Conservation (phyloP, 2,329 filamentous ascomycete genomes). For the Colletotrichum sublineola region DNA sequence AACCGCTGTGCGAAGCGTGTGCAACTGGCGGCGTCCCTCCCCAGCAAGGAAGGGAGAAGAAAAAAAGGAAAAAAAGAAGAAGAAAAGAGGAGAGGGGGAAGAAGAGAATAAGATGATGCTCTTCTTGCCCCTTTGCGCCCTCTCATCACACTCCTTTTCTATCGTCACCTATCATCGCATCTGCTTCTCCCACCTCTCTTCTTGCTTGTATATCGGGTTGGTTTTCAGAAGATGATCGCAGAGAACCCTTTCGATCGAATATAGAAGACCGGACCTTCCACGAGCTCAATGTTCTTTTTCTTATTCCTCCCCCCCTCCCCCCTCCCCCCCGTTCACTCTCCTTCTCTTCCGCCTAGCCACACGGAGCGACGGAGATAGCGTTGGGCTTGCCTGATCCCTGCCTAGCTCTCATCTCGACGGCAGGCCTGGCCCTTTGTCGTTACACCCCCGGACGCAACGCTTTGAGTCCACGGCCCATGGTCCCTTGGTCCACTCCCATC, state of each 20-base stretch:
- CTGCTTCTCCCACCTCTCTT: background rate
- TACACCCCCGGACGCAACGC: slow-evolving; percentile 34
- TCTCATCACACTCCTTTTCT: background rate
- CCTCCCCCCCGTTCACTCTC: no score
- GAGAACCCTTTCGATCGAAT: slow-evolving; percentile 7
- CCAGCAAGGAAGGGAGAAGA: background rate
- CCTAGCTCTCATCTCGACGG: slow-evolving; percentile 3
- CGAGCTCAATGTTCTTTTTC: background rate
- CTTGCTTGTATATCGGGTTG: slow-evolving; percentile 3
- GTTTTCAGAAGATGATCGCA: background rate
- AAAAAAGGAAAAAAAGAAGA: background rate
- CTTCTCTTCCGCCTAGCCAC: background rate
- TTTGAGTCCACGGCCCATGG: slow-evolving; percentile 30
- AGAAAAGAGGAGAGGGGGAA: background rate
- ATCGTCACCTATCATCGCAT: background rate
- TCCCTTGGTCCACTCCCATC: slow-evolving; percentile 37
- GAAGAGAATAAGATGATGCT: slow-evolving; percentile 10
- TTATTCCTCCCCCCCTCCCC: no score
- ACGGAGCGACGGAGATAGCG: background rate
- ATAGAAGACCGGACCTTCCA: slow-evolving; percentile 8
- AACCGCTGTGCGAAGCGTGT: slow-evolving; percentile 26
- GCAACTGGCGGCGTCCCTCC: slow-evolving; percentile 31
- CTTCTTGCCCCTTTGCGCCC: background rate
- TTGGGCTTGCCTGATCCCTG: background rate
- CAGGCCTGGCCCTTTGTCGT: slow-evolving; percentile 18